Conservation (phyloP, 169 alveolate genomes). For the Eimeria nieschulzi region DNA sequence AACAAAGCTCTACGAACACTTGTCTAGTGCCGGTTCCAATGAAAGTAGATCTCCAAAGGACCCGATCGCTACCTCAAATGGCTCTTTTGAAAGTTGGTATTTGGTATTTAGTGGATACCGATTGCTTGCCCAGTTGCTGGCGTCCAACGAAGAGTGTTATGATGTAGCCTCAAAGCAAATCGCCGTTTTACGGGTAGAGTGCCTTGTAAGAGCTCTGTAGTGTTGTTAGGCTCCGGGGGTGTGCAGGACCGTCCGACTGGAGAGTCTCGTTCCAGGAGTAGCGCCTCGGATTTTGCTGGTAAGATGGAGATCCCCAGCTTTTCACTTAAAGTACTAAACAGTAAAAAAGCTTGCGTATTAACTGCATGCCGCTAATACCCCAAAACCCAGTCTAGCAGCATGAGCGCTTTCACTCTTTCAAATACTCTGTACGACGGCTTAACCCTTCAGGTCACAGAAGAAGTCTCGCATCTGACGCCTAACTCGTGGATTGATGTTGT, state of each 20-base stretch:
- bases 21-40: no score
- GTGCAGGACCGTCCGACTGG: slow-evolving; percentile 44
- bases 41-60: no score
- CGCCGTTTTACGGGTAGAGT: no score
- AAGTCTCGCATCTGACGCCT: neutral
- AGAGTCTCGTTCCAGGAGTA: slow-evolving; percentile 51
- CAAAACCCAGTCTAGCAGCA: neutral
- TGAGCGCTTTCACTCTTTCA: neutral
- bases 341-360: neutral
- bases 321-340: neutral
- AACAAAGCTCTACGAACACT: no score
- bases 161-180: no score
- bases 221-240: no score
- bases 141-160: no score
- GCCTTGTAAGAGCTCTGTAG: no score
- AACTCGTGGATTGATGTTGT: slow-evolving; percentile 36
- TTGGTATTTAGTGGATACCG: no score
- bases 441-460: slow-evolving; percentile 32
- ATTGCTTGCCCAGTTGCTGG: no score
- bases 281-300: slow-evolving; percentile 39
- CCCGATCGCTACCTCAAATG: no score
- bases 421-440: neutral
- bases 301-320: neutral
- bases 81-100: no score
- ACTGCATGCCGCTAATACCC: neutral